Percentiles rank a stretch among this genome's conserved stretches.
phyloP scores from a whole-genome alignment of 2,329 filamentous ascomycete species.

The Sporothrix sp. region DNA sequence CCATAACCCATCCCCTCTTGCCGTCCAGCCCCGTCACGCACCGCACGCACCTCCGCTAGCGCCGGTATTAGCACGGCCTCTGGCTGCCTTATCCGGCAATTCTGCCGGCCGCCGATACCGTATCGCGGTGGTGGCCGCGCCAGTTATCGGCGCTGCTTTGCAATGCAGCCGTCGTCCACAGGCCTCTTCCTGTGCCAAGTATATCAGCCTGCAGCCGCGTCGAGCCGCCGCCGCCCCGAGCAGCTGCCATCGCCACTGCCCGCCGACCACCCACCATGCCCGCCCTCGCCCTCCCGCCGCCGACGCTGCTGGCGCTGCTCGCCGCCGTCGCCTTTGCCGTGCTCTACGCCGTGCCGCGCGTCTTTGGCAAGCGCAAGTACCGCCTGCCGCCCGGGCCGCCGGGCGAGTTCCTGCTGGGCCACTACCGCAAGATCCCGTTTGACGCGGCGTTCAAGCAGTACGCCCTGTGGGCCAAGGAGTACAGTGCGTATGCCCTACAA shows the following conservation, averaged over 20 bases:
- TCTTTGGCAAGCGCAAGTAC: slow-evolving; percentile 10
- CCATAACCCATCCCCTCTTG: too few species aligned
- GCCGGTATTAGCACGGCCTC: too few species aligned
- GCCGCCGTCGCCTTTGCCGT: neutral
- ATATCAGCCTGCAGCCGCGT: too few species aligned
- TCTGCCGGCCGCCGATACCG: neutral
- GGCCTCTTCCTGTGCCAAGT: too few species aligned
- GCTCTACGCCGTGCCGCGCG: neutral
- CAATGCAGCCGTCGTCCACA: too few species aligned
- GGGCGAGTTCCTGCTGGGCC: slow-evolving; percentile 12
- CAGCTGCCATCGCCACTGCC: neutral
- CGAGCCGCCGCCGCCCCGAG: too few species aligned
- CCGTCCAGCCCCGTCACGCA: too few species aligned
- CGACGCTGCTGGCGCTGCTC: neutral
- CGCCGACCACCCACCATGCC: neutral
- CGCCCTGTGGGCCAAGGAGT: slow-evolving; percentile 12
- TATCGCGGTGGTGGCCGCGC: neutral
- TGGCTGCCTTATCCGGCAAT: neutral
- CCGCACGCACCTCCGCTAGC: too few species aligned
- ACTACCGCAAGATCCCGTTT: slow-evolving; percentile 14
- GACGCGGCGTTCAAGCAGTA: slow-evolving; percentile 14
- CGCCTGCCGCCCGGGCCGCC: slow-evolving; percentile 8
- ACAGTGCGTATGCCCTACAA: slow-evolving; percentile 5
- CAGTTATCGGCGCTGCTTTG: neutral
- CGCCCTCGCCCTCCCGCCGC: neutral